phyloP scores from a whole-genome alignment of 1,284 basidiomycete genomes.

The Rhizopogon parksii region DNA sequence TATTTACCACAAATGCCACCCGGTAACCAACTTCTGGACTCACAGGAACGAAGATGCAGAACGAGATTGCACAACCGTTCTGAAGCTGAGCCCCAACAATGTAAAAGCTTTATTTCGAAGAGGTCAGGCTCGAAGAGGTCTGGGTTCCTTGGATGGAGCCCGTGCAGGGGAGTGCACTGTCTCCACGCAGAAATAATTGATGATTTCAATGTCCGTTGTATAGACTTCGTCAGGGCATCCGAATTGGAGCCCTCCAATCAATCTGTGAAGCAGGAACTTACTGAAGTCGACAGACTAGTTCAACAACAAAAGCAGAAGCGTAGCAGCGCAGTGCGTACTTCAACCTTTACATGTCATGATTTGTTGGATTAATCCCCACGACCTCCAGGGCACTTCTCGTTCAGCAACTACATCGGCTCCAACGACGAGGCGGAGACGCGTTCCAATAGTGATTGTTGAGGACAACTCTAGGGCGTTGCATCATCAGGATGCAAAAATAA shows the following conservation, averaged over 20 bases:
- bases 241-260: slow-evolving; percentile 52
- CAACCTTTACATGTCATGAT: background rate
- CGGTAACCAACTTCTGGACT: background rate
- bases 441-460: slow-evolving; percentile 67
- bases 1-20: slow-evolving; percentile 4
- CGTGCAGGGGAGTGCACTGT: slow-evolving; percentile 42
- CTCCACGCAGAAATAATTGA: background rate
- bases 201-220: background rate
- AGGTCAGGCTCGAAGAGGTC: slow-evolving; percentile 54
- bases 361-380: slow-evolving; percentile 14
- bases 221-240: slow-evolving; percentile 56
- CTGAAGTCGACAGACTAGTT: slow-evolving; percentile 36
- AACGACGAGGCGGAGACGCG: slow-evolving; percentile 44
- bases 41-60: slow-evolving; percentile 66
- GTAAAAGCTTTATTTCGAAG: slow-evolving; percentile 69
- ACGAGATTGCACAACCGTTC: slow-evolving; percentile 58
- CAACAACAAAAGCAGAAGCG: slow-evolving; percentile 29
- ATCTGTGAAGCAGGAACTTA: slow-evolving; percentile 51
- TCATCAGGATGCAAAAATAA: slow-evolving; percentile 9
- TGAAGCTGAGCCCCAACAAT: slow-evolving; percentile 47
- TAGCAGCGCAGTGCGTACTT: slow-evolving; percentile 12
- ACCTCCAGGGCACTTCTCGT: slow-evolving; percentile 9
- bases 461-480: background rate
- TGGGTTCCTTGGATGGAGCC: slow-evolving; percentile 49
- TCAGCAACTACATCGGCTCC: slow-evolving; percentile 8